Conservation (phyloP, 2,329 filamentous ascomycete genomes). For the Ustilaginoidea virens region DNA sequence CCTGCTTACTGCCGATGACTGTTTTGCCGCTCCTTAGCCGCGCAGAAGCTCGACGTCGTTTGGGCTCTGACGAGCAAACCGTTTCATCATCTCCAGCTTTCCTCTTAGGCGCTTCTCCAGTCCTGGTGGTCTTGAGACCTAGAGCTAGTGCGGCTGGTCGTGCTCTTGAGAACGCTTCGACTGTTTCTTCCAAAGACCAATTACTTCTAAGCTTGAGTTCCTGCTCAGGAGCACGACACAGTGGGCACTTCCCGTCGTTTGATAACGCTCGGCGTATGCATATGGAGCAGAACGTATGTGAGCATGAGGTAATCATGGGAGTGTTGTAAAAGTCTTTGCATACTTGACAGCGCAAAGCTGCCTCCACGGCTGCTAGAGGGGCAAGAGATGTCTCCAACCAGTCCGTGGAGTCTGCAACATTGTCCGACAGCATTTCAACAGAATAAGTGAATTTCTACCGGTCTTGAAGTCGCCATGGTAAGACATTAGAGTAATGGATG, state of each 20-base stretch:
- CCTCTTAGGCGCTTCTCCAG: slow-evolving; percentile 30
- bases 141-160: slow-evolving; percentile 47
- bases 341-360: slow-evolving; percentile 81
- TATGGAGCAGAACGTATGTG: slow-evolving; percentile 90
- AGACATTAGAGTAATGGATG: too few relatives aligned
- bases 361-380: slow-evolving; percentile 57
- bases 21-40: slow-evolving; percentile 19
- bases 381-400: slow-evolving; percentile 60
- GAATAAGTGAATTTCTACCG: too few relatives aligned
- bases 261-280: slow-evolving; percentile 82
- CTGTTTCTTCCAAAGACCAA: slow-evolving; percentile 69
- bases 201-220: slow-evolving; percentile 76
- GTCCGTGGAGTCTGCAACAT: slow-evolving; percentile 66
- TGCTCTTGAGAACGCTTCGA: slow-evolving; percentile 58
- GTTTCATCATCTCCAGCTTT: slow-evolving; percentile 21
- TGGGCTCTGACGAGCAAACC: slow-evolving; percentile 19
- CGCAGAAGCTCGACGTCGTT: slow-evolving; percentile 37
- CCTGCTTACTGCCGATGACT: too few relatives aligned
- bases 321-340: slow-evolving; percentile 97
- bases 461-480: too few relatives aligned
- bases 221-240: slow-evolving; percentile 66
- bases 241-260: slow-evolving; percentile 72
- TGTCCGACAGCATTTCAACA: slow-evolving; percentile 15
- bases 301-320: slow-evolving; percentile 88
- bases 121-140: slow-evolving; percentile 28